Evolutionary conservation across 164 flowering plant species (phyloP), one percentile per base, ranked within the genome.

Genomic region (Piper longum): DNA sequence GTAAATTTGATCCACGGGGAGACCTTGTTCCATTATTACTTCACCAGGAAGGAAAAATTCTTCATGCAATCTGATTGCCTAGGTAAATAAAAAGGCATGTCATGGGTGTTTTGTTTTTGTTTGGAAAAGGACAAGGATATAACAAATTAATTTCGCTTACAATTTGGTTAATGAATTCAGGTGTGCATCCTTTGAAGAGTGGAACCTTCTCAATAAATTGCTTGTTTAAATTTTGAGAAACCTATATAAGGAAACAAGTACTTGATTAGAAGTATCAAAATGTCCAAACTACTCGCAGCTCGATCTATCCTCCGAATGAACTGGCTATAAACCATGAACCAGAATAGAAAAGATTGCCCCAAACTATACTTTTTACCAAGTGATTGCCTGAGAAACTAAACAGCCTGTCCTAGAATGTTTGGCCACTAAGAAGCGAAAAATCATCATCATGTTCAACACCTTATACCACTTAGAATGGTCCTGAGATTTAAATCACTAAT

Each of bases 1-100:
- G 72, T 89, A 89, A 54, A 89, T 74, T 74, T 89, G 97, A 73
- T 89, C 97, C 7, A 82, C 87, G 5, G 76, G 85, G 65, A 76
- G 77, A 61, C 97, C 97, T 52, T 87, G 90, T 64, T 89, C 97
- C 81, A 89, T 73, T 57, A 87, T 83, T 64, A 87, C 84, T 76
- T 89, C 97, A 63, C 97, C 97, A 3, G 97, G 97, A 18, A 87
- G 85, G 62, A 89, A 87, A 77, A 83, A 83, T 65, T 89, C 97
- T 71, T 89, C 95, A 64, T 86, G 92, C 19, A 90, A 70, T 75
- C 76, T 83, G 62, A 76, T 82, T 61, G 80, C 93, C 98, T 89
- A 84, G 36, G 60, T 72, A 40, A 73, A 39, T 16, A 63, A 66
- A 70, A 70, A 43, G 65, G 62, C 52, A 41, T 3, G 48, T 41